These are phyloP conservation scores for Chernovozyma aurita DNA, from an alignment of 1,139 yeast genomes.

Conservation along the genomic window DNA sequence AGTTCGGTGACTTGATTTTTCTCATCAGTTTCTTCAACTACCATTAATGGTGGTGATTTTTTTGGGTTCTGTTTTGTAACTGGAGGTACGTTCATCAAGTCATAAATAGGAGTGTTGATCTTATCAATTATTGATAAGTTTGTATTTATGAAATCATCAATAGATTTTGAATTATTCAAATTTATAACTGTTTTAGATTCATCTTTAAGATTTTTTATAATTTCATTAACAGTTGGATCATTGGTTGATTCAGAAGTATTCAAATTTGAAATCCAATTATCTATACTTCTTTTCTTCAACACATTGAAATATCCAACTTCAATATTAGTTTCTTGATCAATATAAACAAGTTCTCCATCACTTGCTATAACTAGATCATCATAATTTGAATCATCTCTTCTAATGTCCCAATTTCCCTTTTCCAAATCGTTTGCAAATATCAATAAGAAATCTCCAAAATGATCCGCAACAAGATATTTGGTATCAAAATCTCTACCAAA, in stretches of 20 bases:
- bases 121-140: constrained; percentile 16
- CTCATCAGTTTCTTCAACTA: constrained; percentile 5
- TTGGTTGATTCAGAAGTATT: constrained; percentile 13
- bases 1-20: not conserved
- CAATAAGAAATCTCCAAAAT: constrained; percentile 81
- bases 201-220: constrained; percentile 20
- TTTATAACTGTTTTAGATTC: constrained; percentile 7
- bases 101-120: constrained; percentile 4
- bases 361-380: constrained; percentile 56
- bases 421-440: constrained; percentile 83
- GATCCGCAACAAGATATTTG: constrained; percentile 71
- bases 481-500: constrained; percentile 90
- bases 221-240: constrained; percentile 14
- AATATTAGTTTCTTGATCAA: constrained; percentile 42
- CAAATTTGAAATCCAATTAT: constrained; percentile 29
- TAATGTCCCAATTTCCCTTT: constrained; percentile 66
- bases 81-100: not conserved
- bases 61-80: constrained; percentile 4
- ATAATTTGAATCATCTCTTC: constrained; percentile 32
- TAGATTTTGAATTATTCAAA: constrained; percentile 14
- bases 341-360: constrained; percentile 70
- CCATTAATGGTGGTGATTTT: constrained; percentile 1
- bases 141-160: constrained; percentile 26
- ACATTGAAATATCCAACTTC: constrained; percentile 65
- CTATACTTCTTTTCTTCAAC: constrained; percentile 34